Base-by-base conservation (phyloP, 2,329 filamentous ascomycete species). In the Penicillium griseofulvum region DNA sequence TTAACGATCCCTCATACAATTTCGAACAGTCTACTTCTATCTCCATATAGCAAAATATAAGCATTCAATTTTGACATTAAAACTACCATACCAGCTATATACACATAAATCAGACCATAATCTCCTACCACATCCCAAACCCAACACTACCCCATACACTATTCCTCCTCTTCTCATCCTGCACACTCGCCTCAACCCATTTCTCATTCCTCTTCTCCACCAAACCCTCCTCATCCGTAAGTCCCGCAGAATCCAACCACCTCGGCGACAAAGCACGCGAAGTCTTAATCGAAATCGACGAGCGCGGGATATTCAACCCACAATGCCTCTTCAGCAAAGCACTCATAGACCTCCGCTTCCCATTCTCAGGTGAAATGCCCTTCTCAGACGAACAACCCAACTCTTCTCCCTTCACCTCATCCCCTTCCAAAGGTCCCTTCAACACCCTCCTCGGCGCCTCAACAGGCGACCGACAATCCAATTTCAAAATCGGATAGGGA, bases 401-500 rank as follows among this genome's bases (percentile, higher is more conserved):
- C 6, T 4, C 29, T 31, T 10, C 11, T n/a, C 17, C 22, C 44
- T 8, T 42, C 22, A n/a, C 33, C 11, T 38, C 58, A 9, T 48
- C 39, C 0, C 28, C 42, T 17, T 62, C 56, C 12, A 64, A 42
- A 2, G 63, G 49, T 33, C 37, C 54, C 17, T 34, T 28, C 7
- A 50, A 6, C n/a, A 55, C 47, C n/a, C 57, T 24, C n/a, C 43
- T 62, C 34, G 55, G 60, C 7, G 53, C 22, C 8, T 58, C 56
- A 2, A 37, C 37, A 5, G 59, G 49, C 16, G 56, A 56, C n/a
- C 54, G 44, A 9, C 52, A 54, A 38, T 65, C 63, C 43, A 65
- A 38, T 39, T 56, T 62, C 1, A 60, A 45, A 12, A 65, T 34
- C 1, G 63, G 63, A 29, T 63, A 63, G n/a, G 60, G 62, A 5